Percentiles rank a stretch among this genome's conserved stretches.
Conservation (phyloP, 192 early-diverging fungal species). For the Funneliformis geosporum region DNA sequence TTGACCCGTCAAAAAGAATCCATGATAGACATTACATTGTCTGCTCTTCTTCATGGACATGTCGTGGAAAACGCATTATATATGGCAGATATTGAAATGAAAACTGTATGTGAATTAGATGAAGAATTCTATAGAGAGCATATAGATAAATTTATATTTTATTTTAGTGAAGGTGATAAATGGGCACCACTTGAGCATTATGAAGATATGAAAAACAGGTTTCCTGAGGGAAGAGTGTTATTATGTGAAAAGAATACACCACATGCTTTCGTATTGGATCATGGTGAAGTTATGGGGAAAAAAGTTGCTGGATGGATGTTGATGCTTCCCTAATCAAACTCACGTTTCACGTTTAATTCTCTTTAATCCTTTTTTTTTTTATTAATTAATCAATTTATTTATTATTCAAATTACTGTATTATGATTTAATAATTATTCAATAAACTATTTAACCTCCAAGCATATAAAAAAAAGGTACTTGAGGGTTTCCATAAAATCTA, state of each 20-base stretch:
- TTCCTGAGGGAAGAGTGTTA: conserved; percentile 63
- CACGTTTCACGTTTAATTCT: neutral
- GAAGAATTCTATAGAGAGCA: conserved; percentile 58
- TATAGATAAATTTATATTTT: conserved; percentile 70
- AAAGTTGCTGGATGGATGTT: conserved; percentile 18
- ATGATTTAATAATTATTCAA: neutral
- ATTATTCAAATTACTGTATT: no score
- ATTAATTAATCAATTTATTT: no score
- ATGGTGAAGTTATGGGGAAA: conserved; percentile 20
- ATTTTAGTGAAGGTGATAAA: conserved; percentile 72
- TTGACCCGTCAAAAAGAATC: conserved; percentile 44
- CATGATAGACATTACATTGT: conserved; percentile 60
- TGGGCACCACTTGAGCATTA: conserved; percentile 78
- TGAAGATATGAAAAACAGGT: conserved; percentile 62
- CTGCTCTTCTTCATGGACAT: conserved; percentile 64
- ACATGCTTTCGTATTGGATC: conserved; percentile 79
- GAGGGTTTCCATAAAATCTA: neutral
- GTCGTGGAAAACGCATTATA: conserved; percentile 65
- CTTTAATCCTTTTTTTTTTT: no score
- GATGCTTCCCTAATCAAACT: neutral
- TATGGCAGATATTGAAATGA: conserved; percentile 79
- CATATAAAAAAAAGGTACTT: neutral
- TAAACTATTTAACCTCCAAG: neutral
- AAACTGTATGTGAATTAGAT: conserved; percentile 64
- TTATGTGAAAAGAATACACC: conserved; percentile 73